A percentile compares a stretch with the other conserved stretches of the same genome.
Evolutionary conservation across 305 asterid species (phyloP).

Genomic region (Nicotiana rustica): DNA sequence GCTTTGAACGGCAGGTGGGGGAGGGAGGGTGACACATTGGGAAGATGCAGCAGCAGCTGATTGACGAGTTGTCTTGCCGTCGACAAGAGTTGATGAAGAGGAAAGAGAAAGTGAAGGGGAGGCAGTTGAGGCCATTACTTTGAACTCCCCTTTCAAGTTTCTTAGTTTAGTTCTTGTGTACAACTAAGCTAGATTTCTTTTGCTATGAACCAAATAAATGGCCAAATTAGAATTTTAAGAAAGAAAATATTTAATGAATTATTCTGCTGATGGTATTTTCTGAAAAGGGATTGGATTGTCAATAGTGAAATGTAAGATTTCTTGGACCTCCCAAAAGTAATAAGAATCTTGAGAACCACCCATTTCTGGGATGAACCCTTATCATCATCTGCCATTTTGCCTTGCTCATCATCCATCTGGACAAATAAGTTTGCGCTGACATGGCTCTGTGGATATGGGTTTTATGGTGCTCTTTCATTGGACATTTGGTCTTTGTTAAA

Average conservation of each 20-base stretch:
- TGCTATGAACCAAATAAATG: not conserved
- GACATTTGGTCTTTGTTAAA: not conserved
- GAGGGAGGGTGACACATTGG: slow-evolving; percentile 47
- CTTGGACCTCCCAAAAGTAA: not conserved
- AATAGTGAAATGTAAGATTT: slow-evolving; percentile 9
- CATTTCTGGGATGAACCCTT: slow-evolving; percentile 25
- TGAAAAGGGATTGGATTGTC: not conserved
- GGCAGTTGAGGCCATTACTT: slow-evolving; percentile 57
- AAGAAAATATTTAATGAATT: not conserved
- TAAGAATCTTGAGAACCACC: slow-evolving; percentile 31
- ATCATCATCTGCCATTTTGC: not conserved
- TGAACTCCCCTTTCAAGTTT: not conserved
- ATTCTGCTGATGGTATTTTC: not conserved
- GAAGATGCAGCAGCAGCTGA: slow-evolving; percentile 45
- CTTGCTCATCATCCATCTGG: not conserved
- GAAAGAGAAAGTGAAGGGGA: slow-evolving; percentile 65
- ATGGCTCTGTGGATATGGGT: slow-evolving; percentile 16
- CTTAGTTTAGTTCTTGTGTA: too few species aligned
- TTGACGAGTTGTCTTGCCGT: slow-evolving; percentile 56
- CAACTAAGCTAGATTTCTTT: too few species aligned
- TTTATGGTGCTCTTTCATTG: slow-evolving; percentile 37
- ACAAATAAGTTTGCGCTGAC: not conserved
- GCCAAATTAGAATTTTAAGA: not conserved
- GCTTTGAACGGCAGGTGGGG: slow-evolving; percentile 36
- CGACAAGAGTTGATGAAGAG: slow-evolving; percentile 57